Conservation (phyloP, 1,284 basidiomycete genomes). For the Fomitopsis schrenkii region DNA sequence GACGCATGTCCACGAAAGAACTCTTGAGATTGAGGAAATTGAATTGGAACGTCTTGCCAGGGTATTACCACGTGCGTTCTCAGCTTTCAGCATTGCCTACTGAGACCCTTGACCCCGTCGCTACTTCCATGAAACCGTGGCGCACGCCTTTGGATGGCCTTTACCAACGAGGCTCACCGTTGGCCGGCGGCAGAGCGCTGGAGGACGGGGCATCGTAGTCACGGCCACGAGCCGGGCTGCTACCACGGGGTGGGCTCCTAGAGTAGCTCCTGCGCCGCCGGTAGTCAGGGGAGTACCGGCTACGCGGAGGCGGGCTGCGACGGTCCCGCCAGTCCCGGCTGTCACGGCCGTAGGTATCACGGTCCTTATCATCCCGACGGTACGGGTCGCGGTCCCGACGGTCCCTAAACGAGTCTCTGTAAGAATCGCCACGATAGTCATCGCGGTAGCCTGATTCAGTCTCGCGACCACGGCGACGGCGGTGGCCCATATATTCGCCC, state of each 20-base stretch:
- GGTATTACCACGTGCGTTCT: slow-evolving; percentile 23
- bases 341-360: slow-evolving; percentile 44
- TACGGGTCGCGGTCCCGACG: slow-evolving; percentile 47
- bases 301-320: slow-evolving; percentile 62
- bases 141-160: slow-evolving; percentile 11
- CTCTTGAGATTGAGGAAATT: slow-evolving; percentile 27
- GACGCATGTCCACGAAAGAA: slow-evolving; percentile 26
- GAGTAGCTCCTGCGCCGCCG: slow-evolving; percentile 73
- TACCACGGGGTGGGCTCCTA: slow-evolving; percentile 71
- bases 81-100: slow-evolving; percentile 25
- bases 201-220: slow-evolving; percentile 36
- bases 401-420: slow-evolving; percentile 37
- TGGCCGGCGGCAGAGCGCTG: slow-evolving; percentile 19
- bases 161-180: slow-evolving; percentile 29
- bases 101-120: slow-evolving; percentile 21
- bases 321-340: slow-evolving; percentile 47
- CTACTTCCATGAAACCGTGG: slow-evolving; percentile 16
- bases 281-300: slow-evolving; percentile 72
- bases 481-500: slow-evolving; percentile 96
- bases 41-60: slow-evolving; percentile 19
- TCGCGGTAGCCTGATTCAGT: slow-evolving; percentile 41
- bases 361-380: slow-evolving; percentile 47
- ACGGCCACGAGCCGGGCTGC: slow-evolving; percentile 56
- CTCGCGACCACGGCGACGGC: slow-evolving; percentile 66
- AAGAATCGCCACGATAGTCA: slow-evolving; percentile 45